Percentiles rank a stretch among this genome's conserved stretches.
Conservation (phyloP, 495 filamentous ascomycete genomes). For the Aspergillus diversus region DNA sequence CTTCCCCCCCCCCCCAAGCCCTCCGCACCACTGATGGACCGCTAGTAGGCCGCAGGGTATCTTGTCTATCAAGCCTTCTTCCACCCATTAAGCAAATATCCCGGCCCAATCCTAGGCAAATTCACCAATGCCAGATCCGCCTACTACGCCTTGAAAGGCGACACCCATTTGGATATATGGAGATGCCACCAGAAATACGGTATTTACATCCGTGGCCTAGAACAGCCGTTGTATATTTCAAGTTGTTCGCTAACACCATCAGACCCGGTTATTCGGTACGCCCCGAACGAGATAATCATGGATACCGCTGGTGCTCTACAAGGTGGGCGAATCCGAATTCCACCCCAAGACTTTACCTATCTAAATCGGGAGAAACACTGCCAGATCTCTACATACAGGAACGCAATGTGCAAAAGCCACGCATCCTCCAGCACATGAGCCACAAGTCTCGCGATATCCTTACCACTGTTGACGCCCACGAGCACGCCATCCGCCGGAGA, state of each 20-base stretch:
- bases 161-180: constrained; percentile 59
- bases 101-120: constrained; percentile 35
- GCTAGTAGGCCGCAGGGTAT: no score
- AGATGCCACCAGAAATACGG: constrained; percentile 62
- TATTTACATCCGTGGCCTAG: neutral
- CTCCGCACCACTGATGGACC: no score
- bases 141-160: constrained; percentile 52
- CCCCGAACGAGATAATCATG: constrained; percentile 16
- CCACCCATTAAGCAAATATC: constrained; percentile 36
- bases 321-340: neutral
- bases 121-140: constrained; percentile 56
- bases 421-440: neutral
- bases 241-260: neutral
- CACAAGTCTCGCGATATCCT: neutral
- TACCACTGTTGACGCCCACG: neutral
- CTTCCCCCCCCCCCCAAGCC: no score
- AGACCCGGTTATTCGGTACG: constrained; percentile 22
- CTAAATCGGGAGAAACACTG: no score
- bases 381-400: neutral
- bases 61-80: constrained; percentile 26
- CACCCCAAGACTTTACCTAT: neutral
- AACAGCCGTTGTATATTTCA: neutral
- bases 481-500: neutral
- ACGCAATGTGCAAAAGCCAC: neutral
- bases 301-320: constrained; percentile 15